Base-by-base conservation (phyloP, 345 rosid species). In the Linum usitatissimum region DNA sequence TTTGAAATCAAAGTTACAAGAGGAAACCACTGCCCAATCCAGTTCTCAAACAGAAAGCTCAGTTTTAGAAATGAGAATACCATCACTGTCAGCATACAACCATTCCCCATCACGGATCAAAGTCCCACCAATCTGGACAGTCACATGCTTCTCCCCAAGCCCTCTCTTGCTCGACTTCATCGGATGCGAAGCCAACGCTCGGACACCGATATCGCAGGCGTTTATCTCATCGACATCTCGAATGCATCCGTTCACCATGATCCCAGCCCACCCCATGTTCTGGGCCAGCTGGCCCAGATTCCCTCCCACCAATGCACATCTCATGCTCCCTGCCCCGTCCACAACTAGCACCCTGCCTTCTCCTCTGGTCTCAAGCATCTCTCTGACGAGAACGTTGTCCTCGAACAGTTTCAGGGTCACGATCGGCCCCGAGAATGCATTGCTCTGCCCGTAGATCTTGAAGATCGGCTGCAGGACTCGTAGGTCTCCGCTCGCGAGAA, bases 281-380 rank as follows among this genome's bases (percentile, higher is more conserved):
- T 84, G 93, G 55, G 93, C 95, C 49, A 80, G 66, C 65, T 82
- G 89, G 40, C 74, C 93, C 10, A 87, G 69, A 73, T 87, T 89
- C 42, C 93, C 91, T 53, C 98, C 95, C 30, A 87, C 74, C 73
- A 92, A 70, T 13, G 96, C 91, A 61, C 95, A 86, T 66, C 95
- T 84, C 77, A 53, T 69, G 91, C 98, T 92, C 61, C 86, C 96
- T 54, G 93, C 96, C 20, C 98, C 93, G 64, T 92, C 96, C 45
- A 85, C 76, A 13, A 92, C 88, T 6, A 92, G 76, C 48, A 89
- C 98, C 53, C 85, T 64, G 8, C 95, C 93, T 68, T 92, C 89
- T 6, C 98, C 95, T 68, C 71, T 81, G 62, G 78, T 80, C 69
- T 89, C 93, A 1, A 89, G 82, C 19, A 82, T 76, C 82, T 79